Base-by-base conservation (phyloP, 2,329 filamentous ascomycete species). In the Pseudocercospora fuligena region DNA sequence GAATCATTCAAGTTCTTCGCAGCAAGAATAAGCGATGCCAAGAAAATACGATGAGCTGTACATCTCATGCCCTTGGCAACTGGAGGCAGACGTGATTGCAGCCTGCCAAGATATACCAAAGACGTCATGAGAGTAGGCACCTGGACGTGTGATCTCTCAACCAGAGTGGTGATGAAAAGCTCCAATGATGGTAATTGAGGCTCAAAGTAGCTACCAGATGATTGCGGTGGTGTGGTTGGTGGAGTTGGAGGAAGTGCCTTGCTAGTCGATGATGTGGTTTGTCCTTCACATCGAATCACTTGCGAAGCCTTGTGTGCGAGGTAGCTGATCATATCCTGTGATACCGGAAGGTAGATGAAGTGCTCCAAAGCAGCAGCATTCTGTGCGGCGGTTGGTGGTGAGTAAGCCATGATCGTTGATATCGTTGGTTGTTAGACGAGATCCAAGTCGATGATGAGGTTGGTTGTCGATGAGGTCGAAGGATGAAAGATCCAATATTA, bases 1-100 rank as follows among this genome's bases (percentile, higher is more conserved):
- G 93, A 97, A 85, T 98, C 95, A 80, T 99, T 98, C 73, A 98
- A 87, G 80, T 97, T 97, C 89, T 99, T 99, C 74, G 95, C 94
- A 1, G 95, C 89, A 59, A 90, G 83, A 77, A 95, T 95, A 72
- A 94, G 89, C 16, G 92, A 85, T 49, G 92, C 94, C 58, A 99
- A 87, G 83, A 99, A 98, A 85, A 99, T 98, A 75, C 95, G 91
- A 84, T 99, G 95, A 56, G 94, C 93, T 25, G 95, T 98, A 85
- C 95, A 98, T 74, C 92, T 90, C 82, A 98, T 92, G 71, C 95
- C 95, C 83, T 97, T 97, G 74, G 95, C 94, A 78, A 97, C 93
- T 66, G 94, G 92, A 72, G 96, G 94, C 29, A 99, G 89, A 73
- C 92, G 90, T 60, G 90, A 87, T 82, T 90, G 92, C 76, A 99